phyloP scores from a whole-genome alignment of 2,329 filamentous ascomycete species.

The Cladosporium sp. region DNA sequence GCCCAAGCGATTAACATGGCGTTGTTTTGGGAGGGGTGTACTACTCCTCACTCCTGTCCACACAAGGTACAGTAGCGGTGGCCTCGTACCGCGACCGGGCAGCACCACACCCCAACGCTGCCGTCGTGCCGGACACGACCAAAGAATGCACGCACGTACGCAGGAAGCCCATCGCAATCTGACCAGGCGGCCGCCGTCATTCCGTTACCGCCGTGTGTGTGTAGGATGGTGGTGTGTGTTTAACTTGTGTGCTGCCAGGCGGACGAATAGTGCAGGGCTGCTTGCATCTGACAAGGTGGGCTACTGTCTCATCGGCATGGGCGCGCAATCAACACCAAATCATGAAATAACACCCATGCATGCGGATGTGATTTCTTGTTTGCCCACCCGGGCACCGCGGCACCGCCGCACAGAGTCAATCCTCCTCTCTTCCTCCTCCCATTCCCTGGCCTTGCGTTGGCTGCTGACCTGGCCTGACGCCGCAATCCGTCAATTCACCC shows the following conservation, averaged over 20 bases:
- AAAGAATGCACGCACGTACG: constrained; percentile 9
- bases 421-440: background rate
- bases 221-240: no score
- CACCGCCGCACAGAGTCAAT: background rate
- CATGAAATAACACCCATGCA: background rate
- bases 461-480: constrained; percentile 2
- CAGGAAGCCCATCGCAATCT: background rate
- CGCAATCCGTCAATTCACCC: no score
- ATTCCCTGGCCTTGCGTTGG: constrained; percentile 2
- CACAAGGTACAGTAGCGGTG: background rate
- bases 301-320: constrained; percentile 13
- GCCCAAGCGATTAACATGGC: no score
- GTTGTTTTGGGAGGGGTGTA: no score
- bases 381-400: background rate
- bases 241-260: no score
- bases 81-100: constrained; percentile 6
- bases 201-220: constrained; percentile 8
- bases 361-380: constrained; percentile 3
- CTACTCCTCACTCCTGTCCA: background rate
- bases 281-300: constrained; percentile 9
- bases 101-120: constrained; percentile 6
- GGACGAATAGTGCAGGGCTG: background rate
- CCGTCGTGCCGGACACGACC: constrained; percentile 7
- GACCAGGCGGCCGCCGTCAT: background rate
- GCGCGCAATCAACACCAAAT: constrained; percentile 9